These are phyloP conservation scores for Alternaria triticina DNA, from an alignment of 2,329 filamentous ascomycete genomes.

Conservation along the genomic window DNA sequence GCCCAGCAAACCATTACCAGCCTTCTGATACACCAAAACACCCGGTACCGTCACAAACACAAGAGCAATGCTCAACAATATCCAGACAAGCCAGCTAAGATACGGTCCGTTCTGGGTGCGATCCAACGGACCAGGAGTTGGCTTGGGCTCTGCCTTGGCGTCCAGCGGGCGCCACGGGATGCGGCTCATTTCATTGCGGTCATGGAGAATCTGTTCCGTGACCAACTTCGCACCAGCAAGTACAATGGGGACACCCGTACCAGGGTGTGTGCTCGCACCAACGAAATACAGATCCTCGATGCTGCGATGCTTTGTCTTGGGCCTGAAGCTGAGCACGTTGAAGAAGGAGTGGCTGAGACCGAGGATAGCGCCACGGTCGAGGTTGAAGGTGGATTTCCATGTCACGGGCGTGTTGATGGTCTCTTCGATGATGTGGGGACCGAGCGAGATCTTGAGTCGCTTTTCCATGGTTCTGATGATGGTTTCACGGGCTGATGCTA, in stretches of 20 bases:
- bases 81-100: constrained; percentile 26
- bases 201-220: constrained; percentile 59
- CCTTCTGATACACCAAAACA: background rate
- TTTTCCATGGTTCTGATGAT: constrained; percentile 67
- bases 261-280: constrained; percentile 76
- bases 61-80: constrained; percentile 13
- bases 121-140: constrained; percentile 21
- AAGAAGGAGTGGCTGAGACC: constrained; percentile 76
- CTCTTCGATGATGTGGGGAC: constrained; percentile 64
- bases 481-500: constrained; percentile 63
- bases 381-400: constrained; percentile 74
- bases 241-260: constrained; percentile 77
- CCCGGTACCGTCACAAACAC: constrained; percentile 1
- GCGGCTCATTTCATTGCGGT: constrained; percentile 23
- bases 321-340: constrained; percentile 72
- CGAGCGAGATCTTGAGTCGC: constrained; percentile 64
- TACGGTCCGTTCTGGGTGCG: constrained; percentile 16
- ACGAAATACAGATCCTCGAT: constrained; percentile 70
- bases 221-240: constrained; percentile 72
- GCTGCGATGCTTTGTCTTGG: constrained; percentile 61
- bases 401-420: constrained; percentile 68
- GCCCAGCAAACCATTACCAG: background rate
- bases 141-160: background rate
- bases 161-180: constrained; percentile 49
- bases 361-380: constrained; percentile 76